Conservation (phyloP, 805 yeast species). For the Candida loeiensis region DNA sequence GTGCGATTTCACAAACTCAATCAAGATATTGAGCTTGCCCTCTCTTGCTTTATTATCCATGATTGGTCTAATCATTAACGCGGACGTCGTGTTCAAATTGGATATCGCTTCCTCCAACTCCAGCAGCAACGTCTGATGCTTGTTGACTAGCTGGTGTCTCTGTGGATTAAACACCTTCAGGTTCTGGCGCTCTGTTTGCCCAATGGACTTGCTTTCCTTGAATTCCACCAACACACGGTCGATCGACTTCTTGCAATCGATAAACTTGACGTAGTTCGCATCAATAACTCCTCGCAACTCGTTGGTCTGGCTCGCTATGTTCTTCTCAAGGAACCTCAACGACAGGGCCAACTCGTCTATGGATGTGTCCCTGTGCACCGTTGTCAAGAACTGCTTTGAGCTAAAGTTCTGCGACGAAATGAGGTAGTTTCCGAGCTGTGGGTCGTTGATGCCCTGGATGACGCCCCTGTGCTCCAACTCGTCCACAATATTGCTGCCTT, state of each 20-base stretch:
- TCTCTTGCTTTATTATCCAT: conserved; percentile 37
- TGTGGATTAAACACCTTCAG: conserved; percentile 37
- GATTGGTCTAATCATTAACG: conserved; percentile 40
- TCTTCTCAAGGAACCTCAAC: conserved; percentile 29
- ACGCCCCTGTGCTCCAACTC: conserved; percentile 23
- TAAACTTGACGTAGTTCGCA: conserved; percentile 33
- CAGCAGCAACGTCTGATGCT: conserved; percentile 25
- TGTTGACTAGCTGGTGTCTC: conserved; percentile 15
- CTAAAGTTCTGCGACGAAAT: conserved; percentile 36
- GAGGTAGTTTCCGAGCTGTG: conserved; percentile 27
- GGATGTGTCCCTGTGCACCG: conserved; percentile 35
- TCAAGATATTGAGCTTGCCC: conserved; percentile 28
- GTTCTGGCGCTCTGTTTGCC: conserved; percentile 34
- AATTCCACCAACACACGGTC: conserved; percentile 36
- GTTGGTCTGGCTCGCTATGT: conserved; percentile 32
- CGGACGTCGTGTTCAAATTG: conserved; percentile 34
- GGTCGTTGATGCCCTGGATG: conserved; percentile 28
- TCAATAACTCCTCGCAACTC: conserved; percentile 36
- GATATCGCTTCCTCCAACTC: conserved; percentile 39
- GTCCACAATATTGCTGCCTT: conserved; percentile 26
- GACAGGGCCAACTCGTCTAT: conserved; percentile 31
- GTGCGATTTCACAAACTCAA: conserved; percentile 33
- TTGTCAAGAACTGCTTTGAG: conserved; percentile 33
- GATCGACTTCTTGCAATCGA: conserved; percentile 36
- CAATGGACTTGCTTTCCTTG: conserved; percentile 30